Evolutionary conservation across 345 rosid genomes (phyloP), one percentile per base, ranked within the genome.

Genomic region (Lepidium didymum): DNA sequence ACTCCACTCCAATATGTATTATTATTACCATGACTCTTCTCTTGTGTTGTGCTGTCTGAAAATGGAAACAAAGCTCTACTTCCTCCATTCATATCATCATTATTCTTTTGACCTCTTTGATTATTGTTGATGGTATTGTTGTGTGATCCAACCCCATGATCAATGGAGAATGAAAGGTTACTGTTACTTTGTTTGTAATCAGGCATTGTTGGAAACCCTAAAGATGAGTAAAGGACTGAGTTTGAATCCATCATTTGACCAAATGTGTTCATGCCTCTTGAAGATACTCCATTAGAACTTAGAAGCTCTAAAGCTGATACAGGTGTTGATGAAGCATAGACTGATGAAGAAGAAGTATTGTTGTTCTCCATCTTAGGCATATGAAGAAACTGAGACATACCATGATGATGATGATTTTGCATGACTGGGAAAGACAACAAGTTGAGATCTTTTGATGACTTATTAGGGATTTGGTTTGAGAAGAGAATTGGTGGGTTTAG

Each of bases 241-340:
- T 74, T 74, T 54, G 78, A 67, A 67, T 74, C 78, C 57, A 74
- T 67, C 64, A 74, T 74, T 43, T 67, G 77, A 59, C 77, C 77
- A 45, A 67, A 73, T 15, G 68, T 59, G 56, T 67, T 73, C 67
- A 73, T 50, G 45, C 77, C 73, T 73, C 77, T 73, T 58, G 77
- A 73, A 41, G 77, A 21, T 27, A 52, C 77, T 66, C 77, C 77
- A 42, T 65, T 73, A 6, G 73, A 58, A 67, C 78, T 61, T 68
- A 74, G 25, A 61, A 74, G 68, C 73, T 74, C 78, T 2, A 74
- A 56, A 52, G 77, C 77, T 59, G 73, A 73, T 60, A 15, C 60
- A 50, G 71, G 60, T 56, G 77, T 40, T 59, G 73, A 67, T 51
- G 67, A 74, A 58, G 54, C 77, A 66, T 52, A 74, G 15, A 65